phyloP scores from a whole-genome alignment of 148 eudicot species.

The Rhododendron williamsianum region DNA sequence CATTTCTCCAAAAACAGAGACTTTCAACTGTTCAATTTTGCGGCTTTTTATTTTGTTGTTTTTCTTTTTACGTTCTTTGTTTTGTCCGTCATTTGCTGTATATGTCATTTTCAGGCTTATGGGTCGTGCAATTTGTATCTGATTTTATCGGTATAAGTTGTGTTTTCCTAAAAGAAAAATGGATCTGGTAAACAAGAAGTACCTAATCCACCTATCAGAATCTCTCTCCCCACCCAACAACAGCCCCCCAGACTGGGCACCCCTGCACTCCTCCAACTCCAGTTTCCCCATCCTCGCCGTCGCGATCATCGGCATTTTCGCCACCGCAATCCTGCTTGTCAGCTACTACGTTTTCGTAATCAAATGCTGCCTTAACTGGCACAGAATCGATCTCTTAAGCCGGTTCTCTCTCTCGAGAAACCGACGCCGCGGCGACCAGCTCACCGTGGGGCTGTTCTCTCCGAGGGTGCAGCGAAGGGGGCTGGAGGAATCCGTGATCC shows the following conservation, averaged over 20 bases:
- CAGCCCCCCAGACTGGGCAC: slow-evolving; percentile 12
- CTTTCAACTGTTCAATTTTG: neutral
- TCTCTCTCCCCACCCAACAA: slow-evolving; percentile 2
- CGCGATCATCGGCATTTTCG: slow-evolving; percentile 68
- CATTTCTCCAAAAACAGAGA: neutral
- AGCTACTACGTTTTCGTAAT: slow-evolving; percentile 78
- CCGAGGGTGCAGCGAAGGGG: slow-evolving; percentile 34
- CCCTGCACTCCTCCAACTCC: slow-evolving; percentile 26
- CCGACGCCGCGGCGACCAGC: slow-evolving; percentile 12
- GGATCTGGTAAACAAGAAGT: slow-evolving; percentile 16
- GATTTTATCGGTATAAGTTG: too few species aligned
- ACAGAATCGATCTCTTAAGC: slow-evolving; percentile 38
- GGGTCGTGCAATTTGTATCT: too few species aligned
- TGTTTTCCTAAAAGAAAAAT: neutral
- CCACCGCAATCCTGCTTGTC: slow-evolving; percentile 59
- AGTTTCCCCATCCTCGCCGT: slow-evolving; percentile 71
- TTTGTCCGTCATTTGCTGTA: too few species aligned
- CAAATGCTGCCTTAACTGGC: slow-evolving; percentile 70
- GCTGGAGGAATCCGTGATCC: slow-evolving; percentile 61
- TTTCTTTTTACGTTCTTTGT: too few species aligned
- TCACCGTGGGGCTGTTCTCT: slow-evolving; percentile 11
- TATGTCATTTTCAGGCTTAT: too few species aligned
- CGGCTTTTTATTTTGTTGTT: too few species aligned
- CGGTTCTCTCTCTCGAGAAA: slow-evolving; percentile 39
- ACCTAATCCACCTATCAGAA: slow-evolving; percentile 1